Conservation (phyloP, 1,284 basidiomycete genomes). For the Moesziomyces parantarcticus region DNA sequence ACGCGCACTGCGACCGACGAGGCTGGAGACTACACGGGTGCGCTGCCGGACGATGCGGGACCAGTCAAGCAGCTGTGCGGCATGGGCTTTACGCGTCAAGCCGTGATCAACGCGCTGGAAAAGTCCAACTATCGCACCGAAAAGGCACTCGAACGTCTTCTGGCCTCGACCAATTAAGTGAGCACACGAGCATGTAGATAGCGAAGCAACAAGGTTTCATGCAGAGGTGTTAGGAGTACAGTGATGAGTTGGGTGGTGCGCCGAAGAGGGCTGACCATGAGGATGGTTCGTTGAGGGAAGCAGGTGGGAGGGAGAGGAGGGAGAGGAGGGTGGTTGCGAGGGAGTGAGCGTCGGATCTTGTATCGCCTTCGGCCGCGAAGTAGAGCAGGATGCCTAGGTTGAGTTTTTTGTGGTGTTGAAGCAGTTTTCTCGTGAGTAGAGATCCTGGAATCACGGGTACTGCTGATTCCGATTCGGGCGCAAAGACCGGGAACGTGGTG, state of each 20-base stretch:
- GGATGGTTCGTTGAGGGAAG: slow-evolving; percentile 10
- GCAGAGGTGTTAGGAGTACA: slow-evolving; percentile 31
- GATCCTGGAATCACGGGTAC: slow-evolving; percentile 51
- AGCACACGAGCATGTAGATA: slow-evolving; percentile 1
- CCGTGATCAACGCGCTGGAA: slow-evolving; percentile 65
- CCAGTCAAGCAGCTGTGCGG: slow-evolving; percentile 64
- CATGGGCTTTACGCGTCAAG: slow-evolving; percentile 63
- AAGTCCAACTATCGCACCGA: slow-evolving; percentile 64
- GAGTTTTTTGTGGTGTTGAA: slow-evolving; percentile 8
- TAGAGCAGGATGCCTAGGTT: slow-evolving; percentile 39
- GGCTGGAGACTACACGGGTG: slow-evolving; percentile 44
- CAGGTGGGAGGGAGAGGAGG: slow-evolving; percentile 9
- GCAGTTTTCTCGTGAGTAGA: slow-evolving; percentile 30
- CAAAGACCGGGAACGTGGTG: slow-evolving; percentile 8
- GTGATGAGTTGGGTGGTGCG: slow-evolving; percentile 5
- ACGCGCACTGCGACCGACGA: slow-evolving; percentile 11
- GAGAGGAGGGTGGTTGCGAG: slow-evolving; percentile 23
- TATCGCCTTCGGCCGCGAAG: slow-evolving; percentile 61
- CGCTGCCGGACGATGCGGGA: slow-evolving; percentile 60
- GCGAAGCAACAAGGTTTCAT: slow-evolving; percentile 3
- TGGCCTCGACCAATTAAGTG: slow-evolving; percentile 23
- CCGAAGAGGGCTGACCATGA: slow-evolving; percentile 40
- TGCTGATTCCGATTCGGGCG: not conserved
- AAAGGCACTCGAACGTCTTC: slow-evolving; percentile 61
- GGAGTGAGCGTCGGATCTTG: slow-evolving; percentile 53